Conservation (phyloP, 495 filamentous ascomycete genomes). For the Neurospora tetrasperma region DNA sequence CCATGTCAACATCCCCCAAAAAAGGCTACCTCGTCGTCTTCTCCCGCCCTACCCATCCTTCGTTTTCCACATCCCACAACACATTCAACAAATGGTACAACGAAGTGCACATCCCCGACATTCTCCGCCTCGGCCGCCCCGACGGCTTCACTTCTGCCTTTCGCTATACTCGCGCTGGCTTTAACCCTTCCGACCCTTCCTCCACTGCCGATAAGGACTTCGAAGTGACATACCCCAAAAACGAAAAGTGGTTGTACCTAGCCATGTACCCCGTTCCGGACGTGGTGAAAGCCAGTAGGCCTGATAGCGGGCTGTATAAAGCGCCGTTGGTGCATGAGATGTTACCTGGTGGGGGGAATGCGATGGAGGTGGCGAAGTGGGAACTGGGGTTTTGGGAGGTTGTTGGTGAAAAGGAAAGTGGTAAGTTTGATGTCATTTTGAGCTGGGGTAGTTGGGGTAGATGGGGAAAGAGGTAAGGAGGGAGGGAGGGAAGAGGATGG, state of each 20-base stretch:
- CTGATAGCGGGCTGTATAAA: background rate
- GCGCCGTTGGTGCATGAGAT: background rate
- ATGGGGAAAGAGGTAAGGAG: background rate
- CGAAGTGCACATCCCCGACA: background rate
- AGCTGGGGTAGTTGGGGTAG: background rate
- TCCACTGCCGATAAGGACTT: no score
- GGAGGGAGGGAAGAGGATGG: background rate
- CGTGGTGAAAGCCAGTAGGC: background rate
- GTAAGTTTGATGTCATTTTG: background rate
- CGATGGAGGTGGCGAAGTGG: background rate
- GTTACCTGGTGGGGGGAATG: background rate
- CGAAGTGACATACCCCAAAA: background rate
- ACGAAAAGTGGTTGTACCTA: background rate
- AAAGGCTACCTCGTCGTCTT: background rate
- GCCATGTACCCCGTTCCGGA: background rate
- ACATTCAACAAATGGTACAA: background rate
- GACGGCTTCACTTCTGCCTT: background rate
- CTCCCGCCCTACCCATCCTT: background rate
- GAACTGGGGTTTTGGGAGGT: background rate
- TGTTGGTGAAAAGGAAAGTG: background rate
- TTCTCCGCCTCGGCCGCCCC: background rate
- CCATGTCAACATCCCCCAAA: no score
- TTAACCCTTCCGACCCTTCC: background rate
- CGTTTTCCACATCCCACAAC: background rate
- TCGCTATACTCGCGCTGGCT: background rate